Evolutionary conservation across 805 yeast genomes (phyloP).

Genomic region (Pichia phayaonensis): DNA sequence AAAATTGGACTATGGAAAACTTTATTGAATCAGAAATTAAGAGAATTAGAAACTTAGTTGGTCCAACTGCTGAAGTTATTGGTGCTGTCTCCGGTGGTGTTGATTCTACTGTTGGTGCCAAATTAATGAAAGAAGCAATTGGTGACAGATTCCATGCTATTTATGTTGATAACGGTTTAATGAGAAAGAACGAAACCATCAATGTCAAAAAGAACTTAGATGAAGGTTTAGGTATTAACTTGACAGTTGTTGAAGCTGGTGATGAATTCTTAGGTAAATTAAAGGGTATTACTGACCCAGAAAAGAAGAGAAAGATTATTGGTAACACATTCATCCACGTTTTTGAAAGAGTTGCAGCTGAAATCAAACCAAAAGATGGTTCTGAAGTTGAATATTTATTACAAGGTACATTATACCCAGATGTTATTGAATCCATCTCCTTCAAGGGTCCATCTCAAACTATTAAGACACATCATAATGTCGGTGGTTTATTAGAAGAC

Average conservation of each 20-base stretch:
- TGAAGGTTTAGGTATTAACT: constrained; percentile 89
- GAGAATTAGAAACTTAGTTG: constrained; percentile 84
- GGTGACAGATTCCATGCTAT: constrained; percentile 99
- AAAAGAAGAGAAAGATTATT: constrained; percentile 96
- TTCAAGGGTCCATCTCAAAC: constrained; percentile 99
- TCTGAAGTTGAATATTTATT: constrained; percentile 85
- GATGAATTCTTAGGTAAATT: constrained; percentile 81
- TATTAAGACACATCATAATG: constrained; percentile 98
- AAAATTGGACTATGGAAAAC: constrained; percentile 97
- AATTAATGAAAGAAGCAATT: constrained; percentile 95
- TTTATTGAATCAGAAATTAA: constrained; percentile 94
- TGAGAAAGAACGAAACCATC: constrained; percentile 90
- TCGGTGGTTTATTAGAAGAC: constrained; percentile 94
- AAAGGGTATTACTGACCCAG: constrained; percentile 95
- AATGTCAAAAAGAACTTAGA: constrained; percentile 83
- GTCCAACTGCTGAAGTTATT: constrained; percentile 96
- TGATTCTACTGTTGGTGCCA: constrained; percentile 98
- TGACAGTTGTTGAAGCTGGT: constrained; percentile 90
- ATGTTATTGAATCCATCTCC: constrained; percentile 95
- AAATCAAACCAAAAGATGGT: constrained; percentile 82
- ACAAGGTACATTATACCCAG: constrained; percentile 98
- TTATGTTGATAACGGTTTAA: constrained; percentile 95
- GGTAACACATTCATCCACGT: constrained; percentile 97
- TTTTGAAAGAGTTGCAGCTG: constrained; percentile 91
- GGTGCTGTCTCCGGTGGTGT: constrained; percentile 99